phyloP scores from a whole-genome alignment of 2,329 filamentous ascomycete genomes.

The Aspergillus sp. region DNA sequence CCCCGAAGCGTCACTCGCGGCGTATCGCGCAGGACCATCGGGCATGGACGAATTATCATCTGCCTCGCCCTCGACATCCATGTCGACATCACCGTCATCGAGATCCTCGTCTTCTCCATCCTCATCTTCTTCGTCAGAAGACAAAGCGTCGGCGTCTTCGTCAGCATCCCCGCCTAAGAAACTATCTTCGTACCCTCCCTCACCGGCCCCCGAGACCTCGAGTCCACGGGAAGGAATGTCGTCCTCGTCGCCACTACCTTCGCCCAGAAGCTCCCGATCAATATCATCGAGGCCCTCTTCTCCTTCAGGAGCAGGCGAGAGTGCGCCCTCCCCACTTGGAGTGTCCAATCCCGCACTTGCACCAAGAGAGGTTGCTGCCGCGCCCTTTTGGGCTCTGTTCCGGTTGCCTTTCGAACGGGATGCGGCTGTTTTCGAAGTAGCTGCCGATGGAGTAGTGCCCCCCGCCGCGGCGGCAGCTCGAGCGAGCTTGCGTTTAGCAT shows the following conservation, averaged over 20 bases:
- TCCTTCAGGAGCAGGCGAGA: conserved; percentile 26
- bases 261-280: conserved; percentile 39
- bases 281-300: conserved; percentile 38
- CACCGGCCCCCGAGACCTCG: conserved; percentile 22
- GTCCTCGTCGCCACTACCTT: conserved; percentile 38
- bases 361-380: conserved; percentile 7
- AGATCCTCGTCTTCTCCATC: conserved; percentile 35
- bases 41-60: conserved; percentile 35
- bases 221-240: conserved; percentile 17
- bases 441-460: conserved; percentile 19
- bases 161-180: conserved; percentile 26
- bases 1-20: conserved; percentile 31
- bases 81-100: conserved; percentile 29
- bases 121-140: conserved; percentile 31
- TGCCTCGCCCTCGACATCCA: conserved; percentile 18
- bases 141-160: conserved; percentile 24
- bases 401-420: conserved; percentile 28
- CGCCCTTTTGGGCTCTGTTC: conserved; percentile 21
- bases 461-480: conserved; percentile 21
- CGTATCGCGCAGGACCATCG: conserved; percentile 33
- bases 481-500: conserved; percentile 32
- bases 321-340: conserved; percentile 24
- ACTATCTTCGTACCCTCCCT: conserved; percentile 26
- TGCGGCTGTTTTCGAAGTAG: conserved; percentile 18
- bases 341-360: conserved; percentile 23